A percentile compares a stretch with the other conserved stretches of the same genome.
Conservation (phyloP, 192 early-diverging fungal species). For the Helicostylum pulchrum region DNA sequence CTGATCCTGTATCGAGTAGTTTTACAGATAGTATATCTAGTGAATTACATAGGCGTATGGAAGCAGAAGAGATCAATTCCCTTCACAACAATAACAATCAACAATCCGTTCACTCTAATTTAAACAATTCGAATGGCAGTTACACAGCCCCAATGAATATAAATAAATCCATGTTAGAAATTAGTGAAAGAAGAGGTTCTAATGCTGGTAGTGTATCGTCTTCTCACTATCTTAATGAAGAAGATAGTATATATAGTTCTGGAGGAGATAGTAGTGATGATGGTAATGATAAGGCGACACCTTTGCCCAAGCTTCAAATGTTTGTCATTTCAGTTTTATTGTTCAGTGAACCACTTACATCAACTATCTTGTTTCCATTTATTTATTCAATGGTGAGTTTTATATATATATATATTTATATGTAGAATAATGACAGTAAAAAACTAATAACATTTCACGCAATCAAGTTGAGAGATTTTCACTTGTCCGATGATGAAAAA, state of each 20-base stretch:
- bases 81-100: not conserved
- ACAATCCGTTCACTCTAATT: no score
- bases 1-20: constrained; percentile 11
- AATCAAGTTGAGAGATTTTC: constrained; percentile 61
- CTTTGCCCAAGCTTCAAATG: constrained; percentile 46
- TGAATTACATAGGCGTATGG: not conserved
- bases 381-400: constrained; percentile 73
- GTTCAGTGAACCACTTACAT: constrained; percentile 68
- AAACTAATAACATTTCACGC: not conserved
- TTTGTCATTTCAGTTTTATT: constrained; percentile 48
- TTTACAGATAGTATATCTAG: constrained; percentile 20
- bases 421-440: not conserved
- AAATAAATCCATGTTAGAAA: no score
- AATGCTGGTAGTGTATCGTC: no score
- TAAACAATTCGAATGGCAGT: no score
- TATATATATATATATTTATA: no score
- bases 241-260: no score
- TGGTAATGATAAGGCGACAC: constrained; percentile 25
- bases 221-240: no score
- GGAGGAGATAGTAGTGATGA: no score
- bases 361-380: constrained; percentile 76
- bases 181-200: not conserved
- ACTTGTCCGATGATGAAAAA: constrained; percentile 65
- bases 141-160: no score
- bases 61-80: constrained; percentile 3